A percentile compares a stretch with the other conserved stretches of the same genome.
Conservation (phyloP, 805 yeast species). For the Nakazawaea holstii region DNA sequence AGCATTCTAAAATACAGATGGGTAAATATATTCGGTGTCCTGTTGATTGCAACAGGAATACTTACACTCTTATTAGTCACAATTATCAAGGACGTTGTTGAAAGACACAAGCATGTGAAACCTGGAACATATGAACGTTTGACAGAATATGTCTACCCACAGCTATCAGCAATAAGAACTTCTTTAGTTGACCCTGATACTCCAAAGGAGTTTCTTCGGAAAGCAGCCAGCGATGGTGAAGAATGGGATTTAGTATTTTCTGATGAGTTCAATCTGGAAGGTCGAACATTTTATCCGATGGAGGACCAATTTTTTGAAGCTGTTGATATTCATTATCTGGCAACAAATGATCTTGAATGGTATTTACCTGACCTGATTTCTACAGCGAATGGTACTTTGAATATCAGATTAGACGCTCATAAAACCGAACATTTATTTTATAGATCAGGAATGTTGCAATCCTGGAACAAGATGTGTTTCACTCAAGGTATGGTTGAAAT, state of each 20-base stretch:
- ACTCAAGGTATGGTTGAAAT: conserved; percentile 71
- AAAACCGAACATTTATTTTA: conserved; percentile 65
- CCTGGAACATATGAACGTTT: conserved; percentile 31
- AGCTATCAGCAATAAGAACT: conserved; percentile 47
- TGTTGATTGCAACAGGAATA: background rate
- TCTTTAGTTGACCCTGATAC: conserved; percentile 58
- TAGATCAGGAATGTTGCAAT: conserved; percentile 83
- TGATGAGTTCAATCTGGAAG: conserved; percentile 79
- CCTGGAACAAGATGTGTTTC: conserved; percentile 80
- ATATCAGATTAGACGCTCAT: conserved; percentile 65
- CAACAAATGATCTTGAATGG: conserved; percentile 84
- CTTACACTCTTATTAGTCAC: background rate
- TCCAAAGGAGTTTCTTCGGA: conserved; percentile 41
- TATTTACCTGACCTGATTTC: conserved; percentile 76
- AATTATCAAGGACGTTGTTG: background rate
- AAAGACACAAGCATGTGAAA: conserved; percentile 16
- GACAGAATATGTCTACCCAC: conserved; percentile 45
- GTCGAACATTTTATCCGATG: conserved; percentile 73
- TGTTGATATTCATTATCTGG: conserved; percentile 68
- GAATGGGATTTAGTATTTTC: conserved; percentile 68
- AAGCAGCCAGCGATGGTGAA: conserved; percentile 46
- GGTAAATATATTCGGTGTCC: conserved; percentile 1
- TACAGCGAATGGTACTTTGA: conserved; percentile 62
- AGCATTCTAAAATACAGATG: background rate
- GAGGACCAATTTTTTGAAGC: conserved; percentile 85